Base-by-base conservation (phyloP, 768 basidiomycete genomes). In the Serpula lacrymans region DNA sequence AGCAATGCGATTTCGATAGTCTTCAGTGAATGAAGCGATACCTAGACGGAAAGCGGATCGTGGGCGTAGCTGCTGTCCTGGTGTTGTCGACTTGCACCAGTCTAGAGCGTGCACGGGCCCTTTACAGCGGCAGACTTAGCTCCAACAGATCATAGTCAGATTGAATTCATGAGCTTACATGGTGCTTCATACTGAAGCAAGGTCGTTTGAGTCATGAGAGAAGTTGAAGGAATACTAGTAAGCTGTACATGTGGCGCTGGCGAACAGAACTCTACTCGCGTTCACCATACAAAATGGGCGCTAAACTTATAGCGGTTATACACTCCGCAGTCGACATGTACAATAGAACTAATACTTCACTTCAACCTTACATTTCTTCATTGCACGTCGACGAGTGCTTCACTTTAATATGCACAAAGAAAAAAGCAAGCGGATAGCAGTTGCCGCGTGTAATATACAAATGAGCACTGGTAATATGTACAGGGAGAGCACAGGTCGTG, bases 101-200 rank as follows among this genome's bases (percentile, higher is more conserved):
- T 91, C 88, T 37, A 92, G 62, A 48, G 85, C 80, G 55, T 88
- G 83, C 28, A 91, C 82, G 45, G 88, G 87, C 87, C 88, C 90
- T 91, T 14, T 29, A 37, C 39, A 49, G 46, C 10, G 38, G 62
- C 47, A 57, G 52, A 34, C 51, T 33, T 32, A 39, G 25, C 25
- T 18, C 33, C 41, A 25, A 21, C 39, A 11, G 26, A 6, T 29
- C 28, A 17, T 9, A 11, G 50, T n/a, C 7, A 29, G 24, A 36
- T 30, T 39, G 17, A 12, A 14, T 28, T 7, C 31, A 24, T 39
- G 21, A 38, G 66, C 87, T 74, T 63, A 89, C 88, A 88, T 34
- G 85, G 86, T 30, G 88, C 84, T 65, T 90, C 88, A 60, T 89
- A 90, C 47, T 88, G 84, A 42, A 90, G 74, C 50, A 85, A 55